Base-by-base conservation (phyloP, 495 filamentous ascomycete genomes). In the Daldinia vernicosa region DNA sequence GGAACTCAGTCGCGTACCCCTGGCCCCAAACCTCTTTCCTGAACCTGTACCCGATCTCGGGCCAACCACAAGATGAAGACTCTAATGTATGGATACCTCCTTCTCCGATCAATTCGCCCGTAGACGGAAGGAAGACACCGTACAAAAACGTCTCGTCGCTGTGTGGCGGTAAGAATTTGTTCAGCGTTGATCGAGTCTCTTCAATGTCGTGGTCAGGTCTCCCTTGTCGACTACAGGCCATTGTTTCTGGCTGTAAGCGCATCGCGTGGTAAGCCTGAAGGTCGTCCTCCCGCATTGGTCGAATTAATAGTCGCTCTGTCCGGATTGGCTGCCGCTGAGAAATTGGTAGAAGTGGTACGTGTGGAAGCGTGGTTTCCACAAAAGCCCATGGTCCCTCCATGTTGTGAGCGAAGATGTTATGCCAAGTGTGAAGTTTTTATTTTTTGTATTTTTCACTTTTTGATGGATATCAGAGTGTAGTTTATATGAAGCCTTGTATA, bases 41-140 rank as follows among this genome's bases (percentile, higher is more conserved):
- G 27, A 86, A 64, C 73, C 85, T 83, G 63, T 85, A 86, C 15
- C 84, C 84, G 12, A 84, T 56, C 71, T 83, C 83, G 1, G 83
- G 84, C 82, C 82, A 84, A 9, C 81, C 80, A 30, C 57, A 74
- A 24, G 37, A 33, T 7, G 45, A 59, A 19, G 67, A 68, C 3
- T 39, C 19, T 8, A 79, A 62, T 8, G 57, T 66, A 50, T 80
- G 77, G 14, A 65, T 66, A 7, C 81, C 80, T 19, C 81, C 81
- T n/a, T 76, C 64, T 3, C 82, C 82, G 45, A 84, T 78, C 7
- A 83, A 17, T 66, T 81, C 75, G 12, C 76, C 78, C 24, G 75
- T 78, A 19, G 70, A 75, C 3, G 64, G 60, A 8, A 78, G 72
- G 45, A 80, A 83, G 33, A 82, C 80, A 22, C 79, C 82, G 50